Percentiles rank a stretch among this genome's conserved stretches.
phyloP scores from a whole-genome alignment of 805 yeast genomes.

The Kluyveromyces lactis region DNA sequence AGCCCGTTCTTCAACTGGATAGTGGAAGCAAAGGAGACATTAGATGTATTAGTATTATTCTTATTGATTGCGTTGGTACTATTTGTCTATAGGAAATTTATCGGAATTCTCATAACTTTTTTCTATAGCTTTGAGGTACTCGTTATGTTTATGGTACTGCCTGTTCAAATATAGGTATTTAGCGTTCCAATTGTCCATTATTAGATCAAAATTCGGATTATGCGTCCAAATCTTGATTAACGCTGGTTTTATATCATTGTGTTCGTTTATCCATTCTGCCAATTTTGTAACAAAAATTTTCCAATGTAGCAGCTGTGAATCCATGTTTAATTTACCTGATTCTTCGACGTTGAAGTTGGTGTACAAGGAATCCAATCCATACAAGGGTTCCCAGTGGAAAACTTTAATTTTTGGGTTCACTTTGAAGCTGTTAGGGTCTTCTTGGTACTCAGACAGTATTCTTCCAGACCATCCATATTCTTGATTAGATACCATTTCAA shows the following conservation, averaged over 20 bases:
- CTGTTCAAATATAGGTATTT: conserved; percentile 31
- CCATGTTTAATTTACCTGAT: conserved; percentile 9
- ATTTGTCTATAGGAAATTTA: no score
- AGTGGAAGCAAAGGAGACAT: no score
- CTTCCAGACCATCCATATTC: conserved; percentile 70
- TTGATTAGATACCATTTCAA: conserved; percentile 58
- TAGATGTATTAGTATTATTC: no score
- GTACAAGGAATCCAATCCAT: conserved; percentile 20
- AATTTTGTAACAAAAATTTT: conserved; percentile 33
- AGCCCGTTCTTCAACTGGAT: no score
- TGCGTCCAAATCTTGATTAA: conserved; percentile 32
- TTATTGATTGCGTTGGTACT: no score
- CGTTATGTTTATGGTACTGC: conserved; percentile 30
- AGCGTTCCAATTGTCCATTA: conserved; percentile 36
- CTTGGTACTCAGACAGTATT: conserved; percentile 4
- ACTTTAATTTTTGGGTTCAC: conserved; percentile 1
- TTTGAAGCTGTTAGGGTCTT: neutral
- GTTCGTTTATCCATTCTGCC: conserved; percentile 34
- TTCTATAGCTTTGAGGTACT: conserved; percentile 29
- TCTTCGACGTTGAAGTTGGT: conserved; percentile 6
- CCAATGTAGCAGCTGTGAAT: conserved; percentile 35
- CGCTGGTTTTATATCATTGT: conserved; percentile 33
- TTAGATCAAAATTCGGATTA: conserved; percentile 18
- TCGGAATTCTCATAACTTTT: conserved; percentile 9
- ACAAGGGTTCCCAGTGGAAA: conserved; percentile 17